Evolutionary conservation across 306 rosid species (phyloP).

Genomic region (Adenanthera pavonina): DNA sequence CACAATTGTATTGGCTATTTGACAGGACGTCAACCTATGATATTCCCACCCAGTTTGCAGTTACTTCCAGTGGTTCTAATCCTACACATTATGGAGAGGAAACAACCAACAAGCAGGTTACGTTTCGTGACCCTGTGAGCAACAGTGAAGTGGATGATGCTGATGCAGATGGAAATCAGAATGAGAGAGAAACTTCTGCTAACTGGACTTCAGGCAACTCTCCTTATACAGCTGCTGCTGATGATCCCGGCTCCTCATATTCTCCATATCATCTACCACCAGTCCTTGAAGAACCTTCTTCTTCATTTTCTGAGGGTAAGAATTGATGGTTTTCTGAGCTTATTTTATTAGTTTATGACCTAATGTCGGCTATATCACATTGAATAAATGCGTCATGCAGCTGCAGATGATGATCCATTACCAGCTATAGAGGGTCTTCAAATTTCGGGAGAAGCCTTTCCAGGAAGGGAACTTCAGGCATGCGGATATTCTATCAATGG

Average conservation of each 20-base stretch:
- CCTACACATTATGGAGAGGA: slow-evolving; percentile 64
- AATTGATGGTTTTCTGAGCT: slow-evolving; percentile 31
- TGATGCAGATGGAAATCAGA: slow-evolving; percentile 67
- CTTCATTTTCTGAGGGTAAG: slow-evolving; percentile 93
- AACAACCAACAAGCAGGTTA: slow-evolving; percentile 81
- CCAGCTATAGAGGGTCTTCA: slow-evolving; percentile 90
- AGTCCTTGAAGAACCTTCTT: slow-evolving; percentile 92
- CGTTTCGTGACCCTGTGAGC: slow-evolving; percentile 78
- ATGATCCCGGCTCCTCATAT: slow-evolving; percentile 78
- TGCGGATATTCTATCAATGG: slow-evolving; percentile 85
- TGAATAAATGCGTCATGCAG: slow-evolving; percentile 51
- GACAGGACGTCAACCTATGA: slow-evolving; percentile 58
- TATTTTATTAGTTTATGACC: slow-evolving; percentile 12
- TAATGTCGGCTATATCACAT: slow-evolving; percentile 37
- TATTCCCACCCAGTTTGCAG: slow-evolving; percentile 49
- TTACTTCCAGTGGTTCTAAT: slow-evolving; percentile 45
- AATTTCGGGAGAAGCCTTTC: slow-evolving; percentile 88
- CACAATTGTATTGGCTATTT: slow-evolving; percentile 46
- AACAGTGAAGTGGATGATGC: slow-evolving; percentile 73
- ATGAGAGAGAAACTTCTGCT: slow-evolving; percentile 65
- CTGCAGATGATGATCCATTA: slow-evolving; percentile 94
- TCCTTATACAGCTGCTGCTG: slow-evolving; percentile 64
- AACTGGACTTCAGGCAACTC: slow-evolving; percentile 75
- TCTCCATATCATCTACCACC: slow-evolving; percentile 74
- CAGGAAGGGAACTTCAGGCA: slow-evolving; percentile 94